Evolutionary conservation across 2,329 filamentous ascomycete genomes (phyloP), one percentile per base, ranked within the genome.

Genomic region (Neonectria sp.): DNA sequence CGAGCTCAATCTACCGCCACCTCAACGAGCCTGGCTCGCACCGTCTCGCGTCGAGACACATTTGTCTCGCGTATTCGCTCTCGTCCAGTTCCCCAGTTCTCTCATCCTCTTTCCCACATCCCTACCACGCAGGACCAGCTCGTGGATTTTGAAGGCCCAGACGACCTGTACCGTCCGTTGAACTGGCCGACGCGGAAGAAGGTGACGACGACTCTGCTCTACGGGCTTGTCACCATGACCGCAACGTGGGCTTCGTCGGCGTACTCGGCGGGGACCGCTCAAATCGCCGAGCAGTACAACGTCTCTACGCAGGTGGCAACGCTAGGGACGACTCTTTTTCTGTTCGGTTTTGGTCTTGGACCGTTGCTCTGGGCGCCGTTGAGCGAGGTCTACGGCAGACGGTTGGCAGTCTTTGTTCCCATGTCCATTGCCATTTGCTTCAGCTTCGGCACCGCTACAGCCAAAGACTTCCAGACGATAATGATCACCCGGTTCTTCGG

Each of bases 121-220:
- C 82, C 80, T 45, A 89, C 86, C 1, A 79, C 79, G 2, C 73
- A 80, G 6, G 84, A 82, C 33, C 72, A 78, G 8, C 75, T 94
- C 13, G 92, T 95, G 27, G 90, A 93, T 65, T 95, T 94, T 70
- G 92, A 94, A 9, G 91, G 92, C 1, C 85, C 85, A 0, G 88
- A 92, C 67, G 93, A 95, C 78, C 90, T 90, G 0, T 93, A 94
- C 75, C 83, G 85, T 4, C 92, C 92, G 0, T 72, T 91, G 52
- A 95, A 95, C 76, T 95, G 93, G 93, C 83, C 88, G 0, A 88
- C 87, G 31, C 82, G 82, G 71, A 95, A 94, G 78, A 95, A 95
- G 78, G 80, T 90, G 9, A 71, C 86, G 4, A 93, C 91, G 0
- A 94, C 92, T 2, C 9, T 69, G 86, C 87, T 11, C 1, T 82